Evolutionary conservation across 2,329 filamentous ascomycete species (phyloP).

Genomic region (Teratosphaeria zuluensis): DNA sequence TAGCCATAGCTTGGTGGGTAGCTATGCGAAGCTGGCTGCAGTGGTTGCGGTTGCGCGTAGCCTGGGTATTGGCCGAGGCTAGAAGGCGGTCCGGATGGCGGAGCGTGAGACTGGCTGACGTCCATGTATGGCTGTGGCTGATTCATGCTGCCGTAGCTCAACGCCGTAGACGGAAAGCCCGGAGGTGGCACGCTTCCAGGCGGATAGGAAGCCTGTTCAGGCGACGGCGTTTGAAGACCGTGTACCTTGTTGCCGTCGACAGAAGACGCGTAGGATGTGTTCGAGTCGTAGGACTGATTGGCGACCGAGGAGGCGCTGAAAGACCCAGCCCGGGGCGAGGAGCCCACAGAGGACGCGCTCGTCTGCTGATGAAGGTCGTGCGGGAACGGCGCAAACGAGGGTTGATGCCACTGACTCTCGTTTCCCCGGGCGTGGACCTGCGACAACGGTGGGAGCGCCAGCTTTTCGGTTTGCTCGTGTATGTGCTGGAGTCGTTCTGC

Average conservation of each 20-base stretch:
- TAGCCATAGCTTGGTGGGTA: constrained; percentile 58
- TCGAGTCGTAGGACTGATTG: constrained; percentile 37
- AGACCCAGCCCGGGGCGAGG: constrained; percentile 67
- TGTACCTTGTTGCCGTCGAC: constrained; percentile 33
- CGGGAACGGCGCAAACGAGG: constrained; percentile 48
- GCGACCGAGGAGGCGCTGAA: constrained; percentile 51
- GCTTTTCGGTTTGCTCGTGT: constrained; percentile 58
- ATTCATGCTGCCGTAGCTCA: constrained; percentile 59
- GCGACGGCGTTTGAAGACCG: constrained; percentile 64
- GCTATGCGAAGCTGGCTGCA: constrained; percentile 24
- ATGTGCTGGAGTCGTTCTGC: not conserved
- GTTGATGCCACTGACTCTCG: constrained; percentile 61
- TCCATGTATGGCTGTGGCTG: constrained; percentile 75
- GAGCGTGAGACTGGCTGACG: constrained; percentile 29
- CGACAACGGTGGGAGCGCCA: constrained; percentile 84
- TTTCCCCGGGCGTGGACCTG: constrained; percentile 72
- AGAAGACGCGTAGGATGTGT: constrained; percentile 48
- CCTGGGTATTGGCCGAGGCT: constrained; percentile 68
- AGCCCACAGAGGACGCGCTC: constrained; percentile 58
- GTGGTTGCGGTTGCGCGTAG: constrained; percentile 53
- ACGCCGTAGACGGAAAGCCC: constrained; percentile 1
- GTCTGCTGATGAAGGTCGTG: constrained; percentile 27
- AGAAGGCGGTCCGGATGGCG: constrained; percentile 66
- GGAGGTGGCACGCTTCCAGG: constrained; percentile 11
- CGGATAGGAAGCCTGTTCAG: constrained; percentile 46